Base-by-base conservation (phyloP, 1,284 basidiomycete species). In the Pseudozyma tsukubaensis region DNA sequence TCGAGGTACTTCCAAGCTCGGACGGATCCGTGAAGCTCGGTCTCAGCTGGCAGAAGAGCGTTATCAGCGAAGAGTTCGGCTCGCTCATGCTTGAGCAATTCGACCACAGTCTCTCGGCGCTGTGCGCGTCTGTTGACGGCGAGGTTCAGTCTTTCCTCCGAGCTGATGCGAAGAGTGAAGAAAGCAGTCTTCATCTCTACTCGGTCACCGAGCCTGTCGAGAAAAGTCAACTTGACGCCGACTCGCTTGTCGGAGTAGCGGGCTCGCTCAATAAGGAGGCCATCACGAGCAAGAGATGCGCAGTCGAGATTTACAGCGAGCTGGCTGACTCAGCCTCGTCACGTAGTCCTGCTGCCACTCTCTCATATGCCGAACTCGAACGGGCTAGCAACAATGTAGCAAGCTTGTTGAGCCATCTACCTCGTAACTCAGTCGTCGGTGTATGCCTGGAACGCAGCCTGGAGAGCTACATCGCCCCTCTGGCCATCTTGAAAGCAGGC, bases 401-500 rank as follows among this genome's bases (percentile, higher is more conserved):
- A 4, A 29, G 50, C 10, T 50, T 79, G 3, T 44, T 56, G 1
- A 34, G 42, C 8, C 37, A 36, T 8, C 44, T 69, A 4, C 69
- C 74, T 10, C 57, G 40, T 14, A 62, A 72, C 53, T 59, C 68
- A 19, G 78, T 79, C 39, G 65, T 82, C 9, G 82, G 70, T 2
- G 79, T 83, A 12, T 72, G 67, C 24, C 59, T 83, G 9, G 49
- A 62, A 39, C 76, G 82, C 29, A 72, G 71, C 48, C 34, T 74
- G 2, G 69, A 71, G n/a, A 78, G 81, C 42, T 83, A 83, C 53
- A 55, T 76, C 12, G 62, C 51, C 0, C 72, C 81, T 0, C 50
- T 82, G 2, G 82, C 62, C 7, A 70, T 83, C 43, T 59, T 83
- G 24, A 74, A 66, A 39, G 69, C 77, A 11, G 77, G 83, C 1